A percentile compares a stretch with the other conserved stretches of the same genome.
Evolutionary conservation across 257 asterid genomes (phyloP).

Genomic region (Solanum clarkiae): DNA sequence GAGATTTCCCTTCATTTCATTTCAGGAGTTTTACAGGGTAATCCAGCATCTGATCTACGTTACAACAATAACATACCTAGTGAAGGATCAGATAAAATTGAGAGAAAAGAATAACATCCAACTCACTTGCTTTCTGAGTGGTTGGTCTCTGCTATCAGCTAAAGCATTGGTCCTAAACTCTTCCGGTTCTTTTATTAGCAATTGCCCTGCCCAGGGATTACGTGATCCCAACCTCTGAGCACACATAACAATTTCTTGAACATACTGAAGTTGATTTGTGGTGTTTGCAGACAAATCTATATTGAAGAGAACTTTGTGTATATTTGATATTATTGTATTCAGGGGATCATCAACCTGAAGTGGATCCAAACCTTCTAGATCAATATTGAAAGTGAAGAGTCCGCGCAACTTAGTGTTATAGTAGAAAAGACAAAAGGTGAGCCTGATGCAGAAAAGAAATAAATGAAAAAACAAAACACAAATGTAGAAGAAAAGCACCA

Average conservation of each 20-base stretch:
- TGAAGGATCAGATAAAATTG: neutral
- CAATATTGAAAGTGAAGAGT: constrained; percentile 9
- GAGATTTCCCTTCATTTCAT: neutral
- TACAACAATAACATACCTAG: neutral
- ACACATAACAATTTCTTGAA: constrained; percentile 81
- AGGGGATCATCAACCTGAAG: constrained; percentile 84
- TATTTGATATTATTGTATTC: constrained; percentile 53
- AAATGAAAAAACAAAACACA: neutral
- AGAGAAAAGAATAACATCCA: neutral
- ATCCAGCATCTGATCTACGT: neutral
- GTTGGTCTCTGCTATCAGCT: constrained; percentile 73
- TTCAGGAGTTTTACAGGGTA: neutral
- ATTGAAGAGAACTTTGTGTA: constrained; percentile 62
- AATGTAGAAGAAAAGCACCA: neutral
- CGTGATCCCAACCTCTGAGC: constrained; percentile 83
- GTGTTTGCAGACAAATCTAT: constrained; percentile 56
- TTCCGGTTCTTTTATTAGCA: constrained; percentile 76
- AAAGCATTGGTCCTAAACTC: constrained; percentile 54
- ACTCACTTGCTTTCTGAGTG: constrained; percentile 75
- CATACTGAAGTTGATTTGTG: constrained; percentile 74
- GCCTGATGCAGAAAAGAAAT: neutral
- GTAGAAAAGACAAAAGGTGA: neutral
- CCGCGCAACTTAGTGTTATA: neutral
- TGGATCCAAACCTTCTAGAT: constrained; percentile 80
- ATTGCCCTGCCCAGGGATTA: constrained; percentile 69